These are phyloP conservation scores for Ophiorrhiza pumila DNA, from an alignment of 257 asterid genomes.

Conservation along the genomic window DNA sequence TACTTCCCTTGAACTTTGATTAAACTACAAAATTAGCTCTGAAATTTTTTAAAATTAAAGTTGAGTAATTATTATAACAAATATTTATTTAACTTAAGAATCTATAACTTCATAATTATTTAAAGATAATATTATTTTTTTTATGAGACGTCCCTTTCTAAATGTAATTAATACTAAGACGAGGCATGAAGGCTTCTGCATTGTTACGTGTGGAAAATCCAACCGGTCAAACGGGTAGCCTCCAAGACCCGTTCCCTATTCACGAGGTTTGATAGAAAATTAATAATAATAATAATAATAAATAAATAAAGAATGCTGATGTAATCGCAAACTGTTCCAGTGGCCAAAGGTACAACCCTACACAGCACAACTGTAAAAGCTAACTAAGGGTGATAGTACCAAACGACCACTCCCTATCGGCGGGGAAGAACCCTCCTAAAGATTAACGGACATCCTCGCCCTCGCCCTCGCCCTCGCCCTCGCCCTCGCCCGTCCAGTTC, in stretches of 20 bases:
- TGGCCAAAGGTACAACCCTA: slow-evolving; percentile 35
- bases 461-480: too few relatives aligned
- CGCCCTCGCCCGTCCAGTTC: slow-evolving; percentile 2
- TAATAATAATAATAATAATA: neutral
- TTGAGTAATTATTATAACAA: too few relatives aligned
- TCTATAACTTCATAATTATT: too few relatives aligned
- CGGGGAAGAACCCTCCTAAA: slow-evolving; percentile 11
- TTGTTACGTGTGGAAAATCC: slow-evolving; percentile 2
- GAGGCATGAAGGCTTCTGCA: neutral
- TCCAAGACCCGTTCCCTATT: neutral
- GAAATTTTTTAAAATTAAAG: too few relatives aligned
- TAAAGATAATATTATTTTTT: too few relatives aligned
- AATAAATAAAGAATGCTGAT: neutral
- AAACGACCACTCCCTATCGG: neutral
- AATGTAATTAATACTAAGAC: too few relatives aligned
- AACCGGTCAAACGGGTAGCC: neutral
- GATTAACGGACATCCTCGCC: neutral
- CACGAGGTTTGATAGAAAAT: neutral
- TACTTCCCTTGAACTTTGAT: too few relatives aligned
- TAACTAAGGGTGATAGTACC: neutral
- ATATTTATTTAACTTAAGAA: too few relatives aligned
- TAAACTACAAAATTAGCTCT: too few relatives aligned
- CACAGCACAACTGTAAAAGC: slow-evolving; percentile 18
- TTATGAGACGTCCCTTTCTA: too few relatives aligned
- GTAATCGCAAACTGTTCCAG: neutral